Evolutionary conservation across 306 rosid genomes (phyloP), one percentile per base, ranked within the genome.

Genomic region (Inga leiocalycina): DNA sequence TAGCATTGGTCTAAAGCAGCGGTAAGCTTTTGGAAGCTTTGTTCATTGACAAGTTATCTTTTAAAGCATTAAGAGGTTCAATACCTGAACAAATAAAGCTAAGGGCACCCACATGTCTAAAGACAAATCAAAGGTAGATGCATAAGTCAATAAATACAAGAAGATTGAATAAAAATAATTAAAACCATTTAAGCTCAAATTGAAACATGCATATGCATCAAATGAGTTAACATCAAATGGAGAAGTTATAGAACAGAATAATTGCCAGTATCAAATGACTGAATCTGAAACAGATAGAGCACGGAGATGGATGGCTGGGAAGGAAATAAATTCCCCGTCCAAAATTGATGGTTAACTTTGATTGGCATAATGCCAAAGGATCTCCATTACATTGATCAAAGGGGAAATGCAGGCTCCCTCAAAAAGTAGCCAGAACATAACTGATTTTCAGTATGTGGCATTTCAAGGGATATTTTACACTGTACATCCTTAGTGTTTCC

Each of bases 11-110:
- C 71, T 65, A 75, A 75, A 75, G 48, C 14, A 30, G 52, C 49
- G 64, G 35, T 70, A 71, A 70, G 75, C 46, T 80, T 80, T 75
- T 68, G 62, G 10, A 76, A 80, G 69, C 65, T 80, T 69, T 56
- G 71, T 39, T 56, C 67, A 41, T 59, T 69, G 43, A 45, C 41
- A 44, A 65, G 45, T 17, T 65, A 73, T 65, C 11, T 79, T 64
- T 67, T 79, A 37, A 79, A 54, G 64, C 56, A 43, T 65, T 64
- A 54, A 52, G 22, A 64, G 45, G 76, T 65, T 51, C 6, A 37
- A 59, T 49, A 49, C 44, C 70, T 70, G 78, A 46, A 61, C 46
- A 46, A 59, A 83, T 78, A 39, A 68, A 39, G 41, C 57, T 71
- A 59, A 83, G 16, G 61, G 46, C 74, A 59, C 35, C 35, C 59